Evolutionary conservation across 495 filamentous ascomycete genomes (phyloP).

Genomic region (Penicillium riverlandense): DNA sequence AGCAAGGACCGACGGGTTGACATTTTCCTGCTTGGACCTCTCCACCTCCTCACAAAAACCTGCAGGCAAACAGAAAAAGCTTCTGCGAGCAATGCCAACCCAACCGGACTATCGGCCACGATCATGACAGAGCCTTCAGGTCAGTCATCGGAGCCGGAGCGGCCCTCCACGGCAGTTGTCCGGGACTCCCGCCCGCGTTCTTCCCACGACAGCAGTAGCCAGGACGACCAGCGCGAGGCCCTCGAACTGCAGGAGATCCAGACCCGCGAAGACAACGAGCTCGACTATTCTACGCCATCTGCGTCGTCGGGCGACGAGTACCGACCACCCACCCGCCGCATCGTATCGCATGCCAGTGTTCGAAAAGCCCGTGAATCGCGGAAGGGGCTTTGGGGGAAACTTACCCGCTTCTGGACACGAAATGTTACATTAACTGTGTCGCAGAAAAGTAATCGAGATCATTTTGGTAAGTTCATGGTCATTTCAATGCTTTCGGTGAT

Average conservation of each 20-base stretch:
- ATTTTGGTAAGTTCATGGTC: slow-evolving; percentile 27
- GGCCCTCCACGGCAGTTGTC: slow-evolving; percentile 2
- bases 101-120: slow-evolving; percentile 5
- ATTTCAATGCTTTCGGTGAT: not conserved
- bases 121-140: slow-evolving; percentile 5
- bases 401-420: slow-evolving; percentile 31
- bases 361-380: slow-evolving; percentile 10
- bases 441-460: slow-evolving; percentile 39
- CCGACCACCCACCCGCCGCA: slow-evolving; percentile 20
- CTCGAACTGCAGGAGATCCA: slow-evolving; percentile 31
- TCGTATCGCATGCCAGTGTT: slow-evolving; percentile 12
- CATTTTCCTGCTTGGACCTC: not conserved
- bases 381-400: slow-evolving; percentile 14
- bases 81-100: slow-evolving; percentile 2
- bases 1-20: not conserved
- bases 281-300: slow-evolving; percentile 19
- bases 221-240: slow-evolving; percentile 17
- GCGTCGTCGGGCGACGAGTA: slow-evolving; percentile 32
- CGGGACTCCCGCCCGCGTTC: slow-evolving; percentile 14
- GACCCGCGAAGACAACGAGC: slow-evolving; percentile 13
- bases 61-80: not conserved
- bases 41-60: not conserved
- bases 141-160: slow-evolving; percentile 1
- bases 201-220: not conserved
- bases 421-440: slow-evolving; percentile 35